Evolutionary conservation across 2,329 filamentous ascomycete species (phyloP).

Genomic region (Penicillium sp.): DNA sequence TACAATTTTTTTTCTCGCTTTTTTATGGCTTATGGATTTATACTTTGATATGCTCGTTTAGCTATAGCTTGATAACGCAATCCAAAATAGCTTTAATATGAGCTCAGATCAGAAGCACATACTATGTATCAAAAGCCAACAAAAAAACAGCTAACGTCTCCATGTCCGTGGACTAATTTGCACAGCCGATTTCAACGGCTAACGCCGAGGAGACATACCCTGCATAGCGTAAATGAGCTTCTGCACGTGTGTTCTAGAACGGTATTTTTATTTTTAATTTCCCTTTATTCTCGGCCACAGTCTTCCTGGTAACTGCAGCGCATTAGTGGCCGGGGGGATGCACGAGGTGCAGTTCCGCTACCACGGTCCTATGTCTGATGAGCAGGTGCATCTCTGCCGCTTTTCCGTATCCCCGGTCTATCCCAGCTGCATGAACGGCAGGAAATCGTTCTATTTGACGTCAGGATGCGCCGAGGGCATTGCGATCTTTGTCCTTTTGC

Average conservation of each 20-base stretch:
- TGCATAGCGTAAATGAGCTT: constrained; percentile 11
- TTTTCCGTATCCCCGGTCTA: constrained; percentile 12
- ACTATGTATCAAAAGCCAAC: neutral
- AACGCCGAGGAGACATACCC: constrained; percentile 9
- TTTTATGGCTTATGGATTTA: neutral
- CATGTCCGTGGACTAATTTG: neutral
- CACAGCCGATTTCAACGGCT: constrained; percentile 13
- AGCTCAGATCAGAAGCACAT: neutral
- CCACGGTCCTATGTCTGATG: constrained; percentile 14
- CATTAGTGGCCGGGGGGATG: constrained; percentile 41
- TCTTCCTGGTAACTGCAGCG: constrained; percentile 19
- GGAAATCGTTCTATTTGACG: constrained; percentile 16
- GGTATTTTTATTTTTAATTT: neutral
- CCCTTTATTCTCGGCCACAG: neutral
- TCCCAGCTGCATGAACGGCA: constrained; percentile 24
- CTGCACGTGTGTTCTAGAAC: constrained; percentile 25
- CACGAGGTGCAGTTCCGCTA: constrained; percentile 29
- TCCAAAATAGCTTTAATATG: neutral
- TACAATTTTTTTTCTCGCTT: neutral
- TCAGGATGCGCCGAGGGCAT: constrained; percentile 16
- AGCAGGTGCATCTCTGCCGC: constrained; percentile 8
- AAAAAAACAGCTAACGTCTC: neutral
- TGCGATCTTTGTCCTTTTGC: constrained; percentile 10
- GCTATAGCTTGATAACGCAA: neutral
- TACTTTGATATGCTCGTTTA: no score